These are phyloP conservation scores for Thelonectria discophora DNA, from an alignment of 2,329 filamentous ascomycete species.

Conservation along the genomic window DNA sequence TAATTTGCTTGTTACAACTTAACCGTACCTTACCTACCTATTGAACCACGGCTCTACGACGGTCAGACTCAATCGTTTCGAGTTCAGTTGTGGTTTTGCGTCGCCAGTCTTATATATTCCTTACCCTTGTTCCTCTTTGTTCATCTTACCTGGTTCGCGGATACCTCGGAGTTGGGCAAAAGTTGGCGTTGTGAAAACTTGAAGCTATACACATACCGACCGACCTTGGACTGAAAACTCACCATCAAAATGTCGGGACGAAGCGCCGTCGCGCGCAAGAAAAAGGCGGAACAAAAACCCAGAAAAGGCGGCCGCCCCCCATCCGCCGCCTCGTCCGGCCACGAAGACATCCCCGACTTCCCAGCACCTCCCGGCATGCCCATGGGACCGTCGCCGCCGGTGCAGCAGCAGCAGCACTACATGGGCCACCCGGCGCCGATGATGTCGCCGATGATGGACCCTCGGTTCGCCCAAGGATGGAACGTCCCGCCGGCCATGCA, in stretches of 20 bases:
- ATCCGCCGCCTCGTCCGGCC: slow-evolving; percentile 51
- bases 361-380: slow-evolving; percentile 43
- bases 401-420: slow-evolving; percentile 42
- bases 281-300: slow-evolving; percentile 60
- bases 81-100: not conserved
- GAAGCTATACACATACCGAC: not conserved
- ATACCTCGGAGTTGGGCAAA: slow-evolving; percentile 9
- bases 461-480: slow-evolving; percentile 18
- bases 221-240: too few relatives aligned
- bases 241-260: slow-evolving; percentile 61
- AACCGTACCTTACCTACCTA: not conserved
- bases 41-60: not conserved
- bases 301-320: slow-evolving; percentile 47
- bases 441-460: slow-evolving; percentile 20
- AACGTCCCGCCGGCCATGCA: slow-evolving; percentile 16
- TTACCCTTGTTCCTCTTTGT: not conserved
- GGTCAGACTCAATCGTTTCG: not conserved
- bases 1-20: slow-evolving; percentile 10
- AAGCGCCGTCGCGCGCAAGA: slow-evolving; percentile 67
- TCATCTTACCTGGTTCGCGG: slow-evolving; percentile 9
- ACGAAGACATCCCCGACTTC: slow-evolving; percentile 53
- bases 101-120: not conserved
- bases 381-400: slow-evolving; percentile 54
- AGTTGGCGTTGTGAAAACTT: not conserved
- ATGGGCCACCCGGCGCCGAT: slow-evolving; percentile 42